Evolutionary conservation across 176 grass and related monocot species (phyloP).

Genomic region (Hyparrhenia diplandra): DNA sequence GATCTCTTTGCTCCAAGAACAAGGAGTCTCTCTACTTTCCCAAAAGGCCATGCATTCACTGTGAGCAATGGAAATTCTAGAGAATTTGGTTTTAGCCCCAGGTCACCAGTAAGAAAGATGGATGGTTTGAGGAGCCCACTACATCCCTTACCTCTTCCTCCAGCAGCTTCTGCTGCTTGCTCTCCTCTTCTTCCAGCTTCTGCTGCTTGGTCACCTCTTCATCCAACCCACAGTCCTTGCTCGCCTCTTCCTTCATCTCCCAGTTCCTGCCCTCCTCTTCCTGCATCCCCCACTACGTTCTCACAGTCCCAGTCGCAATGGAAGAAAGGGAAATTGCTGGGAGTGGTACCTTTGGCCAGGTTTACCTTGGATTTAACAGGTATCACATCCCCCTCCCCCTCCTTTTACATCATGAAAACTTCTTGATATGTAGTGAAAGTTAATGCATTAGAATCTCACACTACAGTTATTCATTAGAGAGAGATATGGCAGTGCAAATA

Average conservation of each 20-base stretch:
- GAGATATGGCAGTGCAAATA: no score
- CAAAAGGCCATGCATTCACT: no score
- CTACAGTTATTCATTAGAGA: no score
- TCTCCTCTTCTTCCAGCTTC: slow-evolving; percentile 31
- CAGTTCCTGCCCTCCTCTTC: slow-evolving; percentile 22
- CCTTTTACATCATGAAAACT: not conserved
- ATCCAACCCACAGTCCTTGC: slow-evolving; percentile 18
- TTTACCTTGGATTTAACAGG: slow-evolving; percentile 96
- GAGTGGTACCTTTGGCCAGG: slow-evolving; percentile 87
- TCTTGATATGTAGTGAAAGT: no score
- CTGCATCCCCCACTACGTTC: slow-evolving; percentile 31
- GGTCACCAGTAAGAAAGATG: no score
- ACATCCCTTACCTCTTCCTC: slow-evolving; percentile 76
- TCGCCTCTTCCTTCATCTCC: slow-evolving; percentile 44
- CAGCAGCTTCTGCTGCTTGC: slow-evolving; percentile 25
- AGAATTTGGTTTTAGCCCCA: no score
- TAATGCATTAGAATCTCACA: no score
- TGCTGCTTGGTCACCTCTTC: not conserved
- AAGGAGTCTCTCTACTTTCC: no score
- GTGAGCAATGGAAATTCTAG: no score
- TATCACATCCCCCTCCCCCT: slow-evolving; percentile 10
- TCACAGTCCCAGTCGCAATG: slow-evolving; percentile 46
- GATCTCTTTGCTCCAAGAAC: no score
- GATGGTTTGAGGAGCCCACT: no score
- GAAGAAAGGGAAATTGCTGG: slow-evolving; percentile 87